phyloP scores from a whole-genome alignment of 495 filamentous ascomycete genomes.

The Podospora pseudoanserina region DNA sequence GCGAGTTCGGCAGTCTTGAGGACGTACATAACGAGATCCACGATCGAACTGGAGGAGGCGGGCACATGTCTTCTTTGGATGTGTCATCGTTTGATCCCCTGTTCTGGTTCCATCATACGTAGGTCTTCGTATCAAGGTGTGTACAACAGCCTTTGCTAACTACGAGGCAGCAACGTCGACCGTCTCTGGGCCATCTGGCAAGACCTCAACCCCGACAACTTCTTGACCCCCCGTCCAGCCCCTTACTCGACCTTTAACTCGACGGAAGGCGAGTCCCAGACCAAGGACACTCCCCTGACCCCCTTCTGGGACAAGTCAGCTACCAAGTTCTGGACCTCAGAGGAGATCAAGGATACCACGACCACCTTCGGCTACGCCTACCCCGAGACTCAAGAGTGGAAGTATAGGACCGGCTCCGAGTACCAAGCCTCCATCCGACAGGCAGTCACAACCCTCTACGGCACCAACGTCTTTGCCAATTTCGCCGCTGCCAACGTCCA shows the following conservation, averaged over 20 bases:
- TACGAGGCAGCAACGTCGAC: constrained; percentile 47
- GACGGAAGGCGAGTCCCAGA: constrained; percentile 37
- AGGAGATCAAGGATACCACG: constrained; percentile 34
- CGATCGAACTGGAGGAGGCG: constrained; percentile 49
- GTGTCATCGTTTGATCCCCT: constrained; percentile 69
- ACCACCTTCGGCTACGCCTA: constrained; percentile 57
- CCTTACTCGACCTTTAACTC: constrained; percentile 51
- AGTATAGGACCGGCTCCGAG: constrained; percentile 4
- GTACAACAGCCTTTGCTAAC: neutral
- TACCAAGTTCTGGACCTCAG: constrained; percentile 46
- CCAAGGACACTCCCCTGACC: constrained; percentile 36
- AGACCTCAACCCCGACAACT: constrained; percentile 56
- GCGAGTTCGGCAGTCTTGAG: constrained; percentile 54
- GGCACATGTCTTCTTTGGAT: constrained; percentile 61
- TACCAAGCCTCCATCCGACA: constrained; percentile 23
- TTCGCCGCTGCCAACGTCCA: constrained; percentile 22
- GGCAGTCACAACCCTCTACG: constrained; percentile 23
- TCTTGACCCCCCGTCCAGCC: constrained; percentile 48
- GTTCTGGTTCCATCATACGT: constrained; percentile 65
- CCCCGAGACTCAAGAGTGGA: constrained; percentile 47
- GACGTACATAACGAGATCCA: constrained; percentile 64
- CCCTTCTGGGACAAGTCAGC: constrained; percentile 45
- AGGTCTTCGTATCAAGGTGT: constrained; percentile 14
- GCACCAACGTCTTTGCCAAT: constrained; percentile 27
- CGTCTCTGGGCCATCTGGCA: constrained; percentile 71